Evolutionary conservation across 2,329 filamentous ascomycete genomes (phyloP), one percentile per base, ranked within the genome.

Genomic region (Exophiala xenobiotica): DNA sequence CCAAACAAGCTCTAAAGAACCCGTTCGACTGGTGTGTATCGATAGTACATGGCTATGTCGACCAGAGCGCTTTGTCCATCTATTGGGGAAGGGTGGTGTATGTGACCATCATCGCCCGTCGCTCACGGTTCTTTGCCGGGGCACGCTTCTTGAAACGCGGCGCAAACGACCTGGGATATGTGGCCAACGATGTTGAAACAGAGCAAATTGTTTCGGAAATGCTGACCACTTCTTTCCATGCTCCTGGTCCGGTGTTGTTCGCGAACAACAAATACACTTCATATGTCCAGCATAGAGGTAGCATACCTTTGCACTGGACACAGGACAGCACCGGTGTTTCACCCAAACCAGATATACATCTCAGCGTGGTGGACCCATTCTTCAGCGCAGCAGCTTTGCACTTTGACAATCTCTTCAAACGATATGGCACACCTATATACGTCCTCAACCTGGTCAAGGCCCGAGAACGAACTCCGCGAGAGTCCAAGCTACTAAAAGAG

Each of bases 161-260:
- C 24, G 88, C 90, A 41, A 99, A 99, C 64, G 93, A 99, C 67
- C 68, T 91, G 50, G 92, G 93, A 11, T 95, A 95, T 67, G 93
- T 99, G 48, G 95, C 93, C 46, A 99, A 99, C 65, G 95, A 99
- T 69, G 93, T 99, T 19, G 95, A 99, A 71, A 97, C 93, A 1
- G 93, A 99, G 70, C 93, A 99, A 68, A 96, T 99, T 54, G 91
- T 99, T 4, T 93, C 91, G 0, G 93, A 99, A 66, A 89, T 90
- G 62, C 76, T 92, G 44, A 96, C 90, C 0, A 99, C 93, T 0
- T 96, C 93, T 0, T 96, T 99, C 62, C 93, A 99, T 71, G 87
- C 88, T 2, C 90, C 93, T 3, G 92, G 90, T 0, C 88, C 88
- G 2, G 83, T 82, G 42, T 79, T 96, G 8, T 96, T 90, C 67